These are phyloP conservation scores for Desmodesmus armatus DNA, from an alignment of 139 green algal genomes.

Conservation along the genomic window DNA sequence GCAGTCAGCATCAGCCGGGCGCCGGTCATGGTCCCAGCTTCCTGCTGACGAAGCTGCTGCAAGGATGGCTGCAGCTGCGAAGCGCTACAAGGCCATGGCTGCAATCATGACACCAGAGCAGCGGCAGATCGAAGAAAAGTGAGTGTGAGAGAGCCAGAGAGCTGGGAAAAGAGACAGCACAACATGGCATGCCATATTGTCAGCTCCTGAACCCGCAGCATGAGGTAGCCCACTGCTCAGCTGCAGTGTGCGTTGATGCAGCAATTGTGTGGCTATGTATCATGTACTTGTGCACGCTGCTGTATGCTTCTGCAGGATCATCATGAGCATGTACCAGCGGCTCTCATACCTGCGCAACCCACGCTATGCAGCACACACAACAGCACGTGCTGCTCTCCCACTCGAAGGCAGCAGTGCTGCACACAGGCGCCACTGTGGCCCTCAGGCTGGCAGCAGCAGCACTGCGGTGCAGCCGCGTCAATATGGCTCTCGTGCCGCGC, in stretches of 20 bases:
- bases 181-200: too few relatives aligned
- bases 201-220: too few relatives aligned
- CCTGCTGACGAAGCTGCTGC: conserved; percentile 51
- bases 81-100: conserved; percentile 57
- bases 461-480: too few relatives aligned
- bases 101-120: conserved; percentile 69
- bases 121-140: conserved; percentile 72
- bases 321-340: conserved; percentile 75
- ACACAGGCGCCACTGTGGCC: neutral
- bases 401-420: neutral
- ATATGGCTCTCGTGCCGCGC: neutral
- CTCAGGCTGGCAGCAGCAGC: conserved; percentile 12
- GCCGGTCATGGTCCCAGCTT: conserved; percentile 25
- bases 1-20: neutral
- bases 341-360: conserved; percentile 79
- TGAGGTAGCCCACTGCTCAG: too few relatives aligned
- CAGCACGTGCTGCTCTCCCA: neutral
- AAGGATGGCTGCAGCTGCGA: conserved; percentile 57
- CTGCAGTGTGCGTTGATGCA: too few relatives aligned
- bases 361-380: conserved; percentile 58
- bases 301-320: conserved; percentile 59
- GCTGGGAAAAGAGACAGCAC: too few relatives aligned
- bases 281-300: too few relatives aligned
- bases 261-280: too few relatives aligned
- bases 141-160: neutral